Evolutionary conservation across 1,284 basidiomycete species (phyloP).

Genomic region (Sporisorium sorghi): DNA sequence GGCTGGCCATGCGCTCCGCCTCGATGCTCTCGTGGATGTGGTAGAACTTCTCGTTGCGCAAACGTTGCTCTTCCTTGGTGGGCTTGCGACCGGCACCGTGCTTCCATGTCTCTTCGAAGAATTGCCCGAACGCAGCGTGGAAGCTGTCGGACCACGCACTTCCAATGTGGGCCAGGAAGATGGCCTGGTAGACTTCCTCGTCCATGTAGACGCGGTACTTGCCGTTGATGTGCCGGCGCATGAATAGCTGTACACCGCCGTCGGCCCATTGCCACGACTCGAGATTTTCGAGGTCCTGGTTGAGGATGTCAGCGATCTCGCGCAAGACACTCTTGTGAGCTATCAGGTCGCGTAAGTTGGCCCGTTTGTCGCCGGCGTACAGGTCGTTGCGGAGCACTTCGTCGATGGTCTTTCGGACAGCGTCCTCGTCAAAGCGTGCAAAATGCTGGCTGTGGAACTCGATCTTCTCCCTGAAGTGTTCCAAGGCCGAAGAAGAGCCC

Average conservation of each 20-base stretch:
- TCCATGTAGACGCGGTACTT: conserved; percentile 27
- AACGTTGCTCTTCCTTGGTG: background rate
- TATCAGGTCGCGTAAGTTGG: conserved; percentile 4
- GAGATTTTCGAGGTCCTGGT: conserved; percentile 11
- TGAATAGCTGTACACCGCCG: conserved; percentile 9
- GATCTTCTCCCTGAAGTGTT: background rate
- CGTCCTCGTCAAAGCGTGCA: background rate
- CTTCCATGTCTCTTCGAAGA: background rate
- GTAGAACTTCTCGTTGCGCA: background rate
- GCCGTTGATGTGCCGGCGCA: conserved; percentile 24
- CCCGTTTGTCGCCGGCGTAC: background rate
- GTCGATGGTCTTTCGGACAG: background rate
- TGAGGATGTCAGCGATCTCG: conserved; percentile 13
- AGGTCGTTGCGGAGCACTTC: background rate
- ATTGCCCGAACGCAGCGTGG: background rate
- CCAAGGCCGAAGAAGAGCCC: background rate
- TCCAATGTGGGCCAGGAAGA: conserved; percentile 16
- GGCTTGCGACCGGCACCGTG: conserved; percentile 1
- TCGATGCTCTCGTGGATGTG: background rate
- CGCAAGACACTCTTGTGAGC: conserved; percentile 9
- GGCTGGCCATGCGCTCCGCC: background rate
- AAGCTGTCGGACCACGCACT: conserved; percentile 14
- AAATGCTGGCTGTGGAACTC: background rate
- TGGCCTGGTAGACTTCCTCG: conserved; percentile 21
- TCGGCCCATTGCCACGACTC: conserved; percentile 12